These are phyloP conservation scores for Boletus rufocinnamomeus DNA, from an alignment of 768 basidiomycete genomes.

Conservation along the genomic window DNA sequence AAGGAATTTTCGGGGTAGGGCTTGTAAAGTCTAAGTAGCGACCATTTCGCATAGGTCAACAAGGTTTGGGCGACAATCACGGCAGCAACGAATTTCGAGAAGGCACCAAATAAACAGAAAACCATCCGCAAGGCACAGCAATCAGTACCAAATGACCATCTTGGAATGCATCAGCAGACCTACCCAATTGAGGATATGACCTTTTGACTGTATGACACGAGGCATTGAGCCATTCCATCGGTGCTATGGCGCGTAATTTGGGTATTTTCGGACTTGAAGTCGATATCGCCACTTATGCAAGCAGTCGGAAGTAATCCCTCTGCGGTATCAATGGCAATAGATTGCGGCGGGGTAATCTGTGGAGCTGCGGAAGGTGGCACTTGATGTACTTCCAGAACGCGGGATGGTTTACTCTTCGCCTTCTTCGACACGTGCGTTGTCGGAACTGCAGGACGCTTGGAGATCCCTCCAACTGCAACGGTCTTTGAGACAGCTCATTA, in stretches of 20 bases:
- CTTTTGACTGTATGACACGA: slow-evolving; percentile 52
- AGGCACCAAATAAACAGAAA: slow-evolving; percentile 21
- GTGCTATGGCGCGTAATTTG: slow-evolving; percentile 18
- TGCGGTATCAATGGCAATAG: slow-evolving; percentile 16
- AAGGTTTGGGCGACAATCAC: slow-evolving; percentile 30
- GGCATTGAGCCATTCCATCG: slow-evolving; percentile 46
- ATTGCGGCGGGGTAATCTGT: slow-evolving; percentile 17
- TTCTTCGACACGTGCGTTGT: slow-evolving; percentile 25
- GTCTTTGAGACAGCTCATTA: slow-evolving; percentile 24
- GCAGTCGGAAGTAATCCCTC: slow-evolving; percentile 21
- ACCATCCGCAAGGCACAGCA: slow-evolving; percentile 27
- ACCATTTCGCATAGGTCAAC: slow-evolving; percentile 12
- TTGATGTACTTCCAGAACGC: slow-evolving; percentile 15
- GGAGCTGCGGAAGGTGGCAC: slow-evolving; percentile 9
- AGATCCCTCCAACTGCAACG: slow-evolving; percentile 18
- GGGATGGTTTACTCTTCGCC: slow-evolving; percentile 17
- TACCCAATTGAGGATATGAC: slow-evolving; percentile 47
- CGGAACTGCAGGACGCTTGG: slow-evolving; percentile 17
- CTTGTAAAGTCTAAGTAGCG: slow-evolving; percentile 34
- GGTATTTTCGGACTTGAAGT: slow-evolving; percentile 25
- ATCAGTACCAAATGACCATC: slow-evolving; percentile 26
- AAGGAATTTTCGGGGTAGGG: slow-evolving; percentile 18
- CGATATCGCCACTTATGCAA: slow-evolving; percentile 31
- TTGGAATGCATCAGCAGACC: slow-evolving; percentile 34
- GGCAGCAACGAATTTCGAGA: slow-evolving; percentile 24